phyloP scores from a whole-genome alignment of 495 filamentous ascomycete species.

The Parachaetomium inaequale region DNA sequence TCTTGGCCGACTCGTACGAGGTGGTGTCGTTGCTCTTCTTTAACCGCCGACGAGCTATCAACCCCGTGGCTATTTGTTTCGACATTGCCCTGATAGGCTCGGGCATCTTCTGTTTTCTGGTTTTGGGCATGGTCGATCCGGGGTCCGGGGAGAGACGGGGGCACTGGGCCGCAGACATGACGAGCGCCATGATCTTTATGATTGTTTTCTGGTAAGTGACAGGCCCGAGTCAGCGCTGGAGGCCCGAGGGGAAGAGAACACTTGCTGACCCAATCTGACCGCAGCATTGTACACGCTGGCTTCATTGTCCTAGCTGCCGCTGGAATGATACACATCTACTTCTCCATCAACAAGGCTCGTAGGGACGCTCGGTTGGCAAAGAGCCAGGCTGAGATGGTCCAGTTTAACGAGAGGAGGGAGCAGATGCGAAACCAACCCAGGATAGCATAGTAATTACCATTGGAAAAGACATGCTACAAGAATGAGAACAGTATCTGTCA shows the following conservation, averaged over 20 bases:
- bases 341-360: neutral
- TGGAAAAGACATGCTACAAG: neutral
- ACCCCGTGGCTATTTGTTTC: constrained; percentile 22
- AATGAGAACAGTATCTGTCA: no score
- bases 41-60: constrained; percentile 19
- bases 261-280: neutral
- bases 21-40: constrained; percentile 22
- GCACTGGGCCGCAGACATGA: constrained; percentile 23
- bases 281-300: constrained; percentile 22
- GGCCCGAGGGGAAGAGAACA: neutral
- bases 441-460: neutral
- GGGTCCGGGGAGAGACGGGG: constrained; percentile 3
- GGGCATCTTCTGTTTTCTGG: constrained; percentile 29
- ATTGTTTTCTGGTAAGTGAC: constrained; percentile 29
- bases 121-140: constrained; percentile 18
- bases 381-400: constrained; percentile 25
- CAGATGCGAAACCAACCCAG: neutral
- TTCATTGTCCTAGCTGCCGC: constrained; percentile 26
- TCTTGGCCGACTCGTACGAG: constrained; percentile 23
- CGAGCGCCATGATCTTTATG: constrained; percentile 32
- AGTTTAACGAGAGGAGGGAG: constrained; percentile 18
- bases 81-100: constrained; percentile 21
- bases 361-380: constrained; percentile 1
- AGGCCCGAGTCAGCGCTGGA: no score
- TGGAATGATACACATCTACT: constrained; percentile 18